Conservation (phyloP, 306 rosid genomes). For the Citrullus amarus region DNA sequence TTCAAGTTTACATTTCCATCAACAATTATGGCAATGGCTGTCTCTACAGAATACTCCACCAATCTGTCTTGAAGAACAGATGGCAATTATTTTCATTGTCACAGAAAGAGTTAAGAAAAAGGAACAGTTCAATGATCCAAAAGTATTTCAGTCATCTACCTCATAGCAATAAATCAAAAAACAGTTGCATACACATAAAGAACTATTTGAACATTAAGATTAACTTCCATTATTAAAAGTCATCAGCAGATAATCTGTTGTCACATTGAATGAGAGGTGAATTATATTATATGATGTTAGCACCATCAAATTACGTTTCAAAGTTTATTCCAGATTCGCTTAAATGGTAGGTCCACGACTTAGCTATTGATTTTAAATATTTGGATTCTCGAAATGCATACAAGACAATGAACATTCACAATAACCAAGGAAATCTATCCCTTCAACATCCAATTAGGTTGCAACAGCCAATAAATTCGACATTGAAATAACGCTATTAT, state of each 20-base stretch:
- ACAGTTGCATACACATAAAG: not conserved
- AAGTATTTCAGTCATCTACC: not conserved
- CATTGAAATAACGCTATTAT: not conserved
- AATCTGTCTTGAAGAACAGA: conserved; percentile 27
- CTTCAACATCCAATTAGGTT: not conserved
- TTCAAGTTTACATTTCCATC: conserved; percentile 41
- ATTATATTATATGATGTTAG: not conserved
- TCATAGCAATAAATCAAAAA: not conserved
- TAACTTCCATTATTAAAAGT: not conserved
- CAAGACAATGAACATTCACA: not conserved
- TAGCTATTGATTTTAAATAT: not conserved
- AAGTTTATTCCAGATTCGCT: not conserved
- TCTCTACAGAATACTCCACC: conserved; percentile 45
- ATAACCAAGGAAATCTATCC: not conserved
- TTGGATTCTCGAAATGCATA: not conserved
- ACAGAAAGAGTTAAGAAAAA: not conserved
- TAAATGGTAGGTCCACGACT: not conserved
- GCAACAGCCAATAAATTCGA: not conserved
- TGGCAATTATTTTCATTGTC: not conserved
- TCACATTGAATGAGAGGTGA: not conserved
- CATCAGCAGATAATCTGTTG: not conserved
- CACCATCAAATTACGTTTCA: not conserved
- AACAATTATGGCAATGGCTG: conserved; percentile 40
- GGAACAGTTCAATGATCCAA: not conserved
- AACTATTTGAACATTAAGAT: not conserved